Evolutionary conservation across 352 stramenopile genomes (phyloP).

Genomic region (Plasmopara viticola): DNA sequence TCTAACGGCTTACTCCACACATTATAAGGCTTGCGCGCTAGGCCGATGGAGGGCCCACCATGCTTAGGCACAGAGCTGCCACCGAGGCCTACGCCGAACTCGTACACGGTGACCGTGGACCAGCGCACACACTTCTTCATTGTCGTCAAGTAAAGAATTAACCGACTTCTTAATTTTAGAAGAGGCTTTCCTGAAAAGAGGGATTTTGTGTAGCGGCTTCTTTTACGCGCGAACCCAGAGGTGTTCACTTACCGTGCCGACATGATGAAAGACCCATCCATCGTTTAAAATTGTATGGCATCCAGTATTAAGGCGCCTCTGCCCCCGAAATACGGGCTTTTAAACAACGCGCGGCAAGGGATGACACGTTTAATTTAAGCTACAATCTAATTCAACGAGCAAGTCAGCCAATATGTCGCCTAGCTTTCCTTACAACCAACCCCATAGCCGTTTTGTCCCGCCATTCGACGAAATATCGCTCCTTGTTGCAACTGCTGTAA

Average conservation of each 20-base stretch:
- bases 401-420: slow-evolving; percentile 3
- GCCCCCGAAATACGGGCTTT: slow-evolving; percentile 9
- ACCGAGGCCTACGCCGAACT: slow-evolving; percentile 49
- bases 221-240: slow-evolving; percentile 8
- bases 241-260: slow-evolving; percentile 5
- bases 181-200: slow-evolving; percentile 14
- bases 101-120: slow-evolving; percentile 59
- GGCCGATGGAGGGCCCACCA: slow-evolving; percentile 43
- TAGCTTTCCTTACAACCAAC: slow-evolving; percentile 1
- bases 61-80: slow-evolving; percentile 45
- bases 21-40: slow-evolving; percentile 37
- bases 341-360: slow-evolving; percentile 7
- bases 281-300: slow-evolving; percentile 14
- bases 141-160: background rate
- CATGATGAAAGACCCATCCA: slow-evolving; percentile 16
- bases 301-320: slow-evolving; percentile 14
- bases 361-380: slow-evolving; percentile 4
- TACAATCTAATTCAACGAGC: background rate
- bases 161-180: slow-evolving; percentile 1
- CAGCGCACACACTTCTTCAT: slow-evolving; percentile 51
- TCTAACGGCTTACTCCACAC: slow-evolving; percentile 46
- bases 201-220: slow-evolving; percentile 6
- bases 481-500: background rate
- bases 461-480: slow-evolving; percentile 8
- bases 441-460: slow-evolving; percentile 13